These are phyloP conservation scores for Hyphodiscus sp. DNA, from an alignment of 2,329 filamentous ascomycete species.

Conservation along the genomic window DNA sequence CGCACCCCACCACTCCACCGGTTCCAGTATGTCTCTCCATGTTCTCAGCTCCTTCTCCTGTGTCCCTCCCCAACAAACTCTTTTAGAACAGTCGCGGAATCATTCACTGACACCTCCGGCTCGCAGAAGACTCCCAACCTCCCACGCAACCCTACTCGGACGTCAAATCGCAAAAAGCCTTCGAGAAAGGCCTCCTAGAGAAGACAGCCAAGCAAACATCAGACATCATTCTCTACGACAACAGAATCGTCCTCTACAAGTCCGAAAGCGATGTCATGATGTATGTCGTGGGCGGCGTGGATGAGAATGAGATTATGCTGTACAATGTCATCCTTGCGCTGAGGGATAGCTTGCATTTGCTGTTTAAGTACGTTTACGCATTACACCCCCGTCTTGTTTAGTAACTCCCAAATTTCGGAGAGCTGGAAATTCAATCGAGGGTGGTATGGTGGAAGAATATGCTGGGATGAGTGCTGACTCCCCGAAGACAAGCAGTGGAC, in stretches of 20 bases:
- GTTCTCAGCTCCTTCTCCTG: conserved; percentile 35
- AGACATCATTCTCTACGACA: conserved; percentile 97
- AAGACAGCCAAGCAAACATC: conserved; percentile 95
- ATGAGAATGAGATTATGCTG: conserved; percentile 95
- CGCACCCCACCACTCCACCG: conserved; percentile 52
- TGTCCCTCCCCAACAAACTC: neutral
- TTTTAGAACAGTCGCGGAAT: conserved; percentile 1
- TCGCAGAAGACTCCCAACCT: conserved; percentile 32
- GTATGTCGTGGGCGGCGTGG: conserved; percentile 83
- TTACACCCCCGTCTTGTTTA: neutral
- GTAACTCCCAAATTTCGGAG: neutral
- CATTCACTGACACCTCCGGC: too few species aligned
- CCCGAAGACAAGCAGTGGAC: conserved; percentile 78
- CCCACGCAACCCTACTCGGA: conserved; percentile 72
- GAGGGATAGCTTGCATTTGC: conserved; percentile 79
- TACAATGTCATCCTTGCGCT: conserved; percentile 93
- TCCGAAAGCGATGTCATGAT: conserved; percentile 95
- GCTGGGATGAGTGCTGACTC: neutral
- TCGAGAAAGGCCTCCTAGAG: conserved; percentile 91
- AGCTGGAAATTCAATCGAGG: neutral
- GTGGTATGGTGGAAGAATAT: neutral
- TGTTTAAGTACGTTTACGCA: conserved; percentile 68
- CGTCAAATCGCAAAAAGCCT: conserved; percentile 88
- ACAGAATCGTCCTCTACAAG: conserved; percentile 95
- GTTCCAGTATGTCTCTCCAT: conserved; percentile 8